phyloP scores from a whole-genome alignment of 768 basidiomycete species.

The Chalciporus chontae region DNA sequence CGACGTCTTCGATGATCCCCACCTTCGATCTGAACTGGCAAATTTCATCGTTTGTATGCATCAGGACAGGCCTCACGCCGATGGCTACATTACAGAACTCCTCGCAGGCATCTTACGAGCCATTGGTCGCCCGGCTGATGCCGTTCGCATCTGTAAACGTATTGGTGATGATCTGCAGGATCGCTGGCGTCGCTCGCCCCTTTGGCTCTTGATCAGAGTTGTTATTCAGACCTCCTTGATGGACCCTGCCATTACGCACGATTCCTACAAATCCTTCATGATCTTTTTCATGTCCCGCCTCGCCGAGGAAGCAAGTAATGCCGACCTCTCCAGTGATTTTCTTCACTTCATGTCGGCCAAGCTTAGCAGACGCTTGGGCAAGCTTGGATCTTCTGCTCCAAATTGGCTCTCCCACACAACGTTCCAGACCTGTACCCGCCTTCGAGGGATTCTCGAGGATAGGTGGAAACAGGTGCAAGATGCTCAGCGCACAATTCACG shows the following conservation, averaged over 20 bases:
- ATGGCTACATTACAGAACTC: slow-evolving; percentile 20
- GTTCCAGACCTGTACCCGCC: slow-evolving; percentile 26
- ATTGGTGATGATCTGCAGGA: slow-evolving; percentile 7
- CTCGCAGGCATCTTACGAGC: slow-evolving; percentile 22
- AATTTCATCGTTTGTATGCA: slow-evolving; percentile 18
- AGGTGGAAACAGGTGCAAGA: slow-evolving; percentile 33
- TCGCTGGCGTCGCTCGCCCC: slow-evolving; percentile 28
- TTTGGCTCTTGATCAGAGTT: slow-evolving; percentile 34
- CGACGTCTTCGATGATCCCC: slow-evolving; percentile 8
- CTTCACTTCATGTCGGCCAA: slow-evolving; percentile 24
- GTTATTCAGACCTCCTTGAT: slow-evolving; percentile 24
- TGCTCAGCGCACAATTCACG: slow-evolving; percentile 17
- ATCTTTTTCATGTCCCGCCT: slow-evolving; percentile 34
- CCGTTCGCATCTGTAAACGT: slow-evolving; percentile 23
- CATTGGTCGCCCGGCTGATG: slow-evolving; percentile 7
- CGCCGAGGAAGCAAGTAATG: slow-evolving; percentile 16
- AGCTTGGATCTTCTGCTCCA: slow-evolving; percentile 13
- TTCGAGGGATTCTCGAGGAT: slow-evolving; percentile 21
- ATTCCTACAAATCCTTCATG: slow-evolving; percentile 46
- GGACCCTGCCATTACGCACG: slow-evolving; percentile 3
- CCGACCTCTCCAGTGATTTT: slow-evolving; percentile 15
- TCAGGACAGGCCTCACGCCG: slow-evolving; percentile 10
- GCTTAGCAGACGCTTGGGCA: slow-evolving; percentile 14
- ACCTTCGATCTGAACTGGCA: slow-evolving; percentile 15
- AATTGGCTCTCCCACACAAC: slow-evolving; percentile 37